These are phyloP conservation scores for Circinella minor DNA, from an alignment of 371 early-diverging fungal species.

Conservation along the genomic window DNA sequence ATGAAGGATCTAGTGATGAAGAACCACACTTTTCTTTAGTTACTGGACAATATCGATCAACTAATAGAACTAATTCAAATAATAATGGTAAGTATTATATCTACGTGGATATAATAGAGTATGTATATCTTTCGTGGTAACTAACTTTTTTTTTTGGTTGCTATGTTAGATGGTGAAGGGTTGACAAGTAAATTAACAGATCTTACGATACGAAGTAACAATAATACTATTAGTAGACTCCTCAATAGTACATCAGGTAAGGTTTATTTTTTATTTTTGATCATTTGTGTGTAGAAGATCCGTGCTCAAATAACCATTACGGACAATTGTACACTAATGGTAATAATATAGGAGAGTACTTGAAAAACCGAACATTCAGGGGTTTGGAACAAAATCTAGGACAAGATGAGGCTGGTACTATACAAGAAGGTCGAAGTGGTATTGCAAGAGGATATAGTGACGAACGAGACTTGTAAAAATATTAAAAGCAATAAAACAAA, in stretches of 20 bases:
- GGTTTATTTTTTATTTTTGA: no score
- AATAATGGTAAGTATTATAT: constrained; percentile 25
- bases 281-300: neutral
- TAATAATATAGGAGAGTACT: constrained; percentile 55
- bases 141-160: neutral
- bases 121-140: no score
- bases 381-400: constrained; percentile 81
- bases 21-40: constrained; percentile 87
- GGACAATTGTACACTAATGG: constrained; percentile 8
- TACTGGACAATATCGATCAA: constrained; percentile 79
- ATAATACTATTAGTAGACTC: constrained; percentile 66
- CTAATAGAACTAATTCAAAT: constrained; percentile 31
- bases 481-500: neutral
- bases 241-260: constrained; percentile 81
- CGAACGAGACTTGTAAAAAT: constrained; percentile 36
- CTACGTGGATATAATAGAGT: no score
- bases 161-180: constrained; percentile 21
- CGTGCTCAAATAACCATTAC: neutral
- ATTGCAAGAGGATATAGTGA: constrained; percentile 83
- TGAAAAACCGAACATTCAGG: constrained; percentile 74
- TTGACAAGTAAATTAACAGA: constrained; percentile 52
- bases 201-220: constrained; percentile 60
- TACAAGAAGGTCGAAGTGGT: constrained; percentile 83
- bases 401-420: constrained; percentile 65
- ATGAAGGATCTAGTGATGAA: constrained; percentile 68